A percentile compares a stretch with the other conserved stretches of the same genome.
These are phyloP conservation scores for Candida broadrunensis DNA, from an alignment of 805 yeast genomes.

Conservation along the genomic window DNA sequence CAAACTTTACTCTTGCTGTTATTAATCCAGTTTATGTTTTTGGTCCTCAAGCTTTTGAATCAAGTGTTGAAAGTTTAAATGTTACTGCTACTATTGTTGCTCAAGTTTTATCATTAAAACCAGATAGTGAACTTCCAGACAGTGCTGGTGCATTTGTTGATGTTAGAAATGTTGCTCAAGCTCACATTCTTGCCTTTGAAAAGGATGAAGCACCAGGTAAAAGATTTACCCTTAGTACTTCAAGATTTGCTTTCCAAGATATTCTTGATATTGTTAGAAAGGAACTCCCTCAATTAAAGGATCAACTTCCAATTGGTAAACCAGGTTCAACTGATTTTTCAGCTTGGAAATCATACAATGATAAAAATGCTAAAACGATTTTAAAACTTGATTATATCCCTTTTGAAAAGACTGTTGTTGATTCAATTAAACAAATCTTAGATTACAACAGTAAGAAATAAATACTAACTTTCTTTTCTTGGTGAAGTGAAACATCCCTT, in stretches of 20 bases:
- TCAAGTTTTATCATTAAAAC: constrained; percentile 15
- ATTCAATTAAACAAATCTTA: constrained; percentile 33
- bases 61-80: constrained; percentile 19
- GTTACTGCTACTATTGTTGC: constrained; percentile 25
- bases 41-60: constrained; percentile 33
- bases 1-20: constrained; percentile 14
- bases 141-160: constrained; percentile 10
- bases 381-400: constrained; percentile 33
- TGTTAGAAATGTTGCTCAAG: constrained; percentile 21
- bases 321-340: constrained; percentile 15
- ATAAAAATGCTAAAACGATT: constrained; percentile 13
- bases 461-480: background rate
- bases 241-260: constrained; percentile 14
- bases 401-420: constrained; percentile 35
- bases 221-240: constrained; percentile 18
- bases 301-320: constrained; percentile 40
- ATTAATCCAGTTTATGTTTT: constrained; percentile 21
- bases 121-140: constrained; percentile 10
- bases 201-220: constrained; percentile 15
- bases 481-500: too few species aligned
- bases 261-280: constrained; percentile 23
- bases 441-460: background rate
- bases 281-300: constrained; percentile 40
- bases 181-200: constrained; percentile 27
- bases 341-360: constrained; percentile 2